Base-by-base conservation (phyloP, 305 asterid species). In the Salvia sclarea region DNA sequence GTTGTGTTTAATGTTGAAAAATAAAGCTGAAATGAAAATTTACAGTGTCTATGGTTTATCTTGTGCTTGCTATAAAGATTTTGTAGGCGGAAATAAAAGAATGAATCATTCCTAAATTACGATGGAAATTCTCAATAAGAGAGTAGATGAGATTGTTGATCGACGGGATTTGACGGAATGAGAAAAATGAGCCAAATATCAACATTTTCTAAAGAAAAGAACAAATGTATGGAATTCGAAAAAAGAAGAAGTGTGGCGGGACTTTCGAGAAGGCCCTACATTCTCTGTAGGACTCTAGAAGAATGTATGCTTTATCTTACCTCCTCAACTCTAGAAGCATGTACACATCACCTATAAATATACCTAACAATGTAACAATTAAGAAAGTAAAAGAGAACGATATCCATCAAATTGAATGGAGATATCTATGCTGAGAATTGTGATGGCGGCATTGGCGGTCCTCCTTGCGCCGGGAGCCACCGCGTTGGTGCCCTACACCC, bases 401-500 rank as follows among this genome's bases (percentile, higher is more conserved):
- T n/a, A n/a, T 9, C 41, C 10, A 47, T 18, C 57, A 40, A 25
- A 61, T 31, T 10, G 37, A 31, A 83, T 81, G 87, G 80, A 35
- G 33, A 72, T 43, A 30, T 9, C 6, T 2, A 69, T 31, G n/a
- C 22, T 75, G 0, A 12, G 24, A 35, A 8, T 72, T 13, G 13
- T 24, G 30, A 58, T 68, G 2, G 61, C 77, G 2, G n/a, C 58
- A 65, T 66, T 45, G 37, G 70, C 73, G 8, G 6, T 70, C 5
- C n/a, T 80, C 1, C 17, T 78, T 3, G 76, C 85, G 0, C 13
- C 21, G 12, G 61, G 35, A 33, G 37, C 88, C 0, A 13, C 54
- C 16, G 86, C 82, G 10, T 81, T 88, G 2, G 78, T 84, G 5
- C 96, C 96, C 0, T 86, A 84, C 84, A 16, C 4, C 24, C 67